Percentiles rank a stretch among this genome's conserved stretches.
phyloP scores from a whole-genome alignment of 257 asterid species.

The Cordia subcordata region DNA sequence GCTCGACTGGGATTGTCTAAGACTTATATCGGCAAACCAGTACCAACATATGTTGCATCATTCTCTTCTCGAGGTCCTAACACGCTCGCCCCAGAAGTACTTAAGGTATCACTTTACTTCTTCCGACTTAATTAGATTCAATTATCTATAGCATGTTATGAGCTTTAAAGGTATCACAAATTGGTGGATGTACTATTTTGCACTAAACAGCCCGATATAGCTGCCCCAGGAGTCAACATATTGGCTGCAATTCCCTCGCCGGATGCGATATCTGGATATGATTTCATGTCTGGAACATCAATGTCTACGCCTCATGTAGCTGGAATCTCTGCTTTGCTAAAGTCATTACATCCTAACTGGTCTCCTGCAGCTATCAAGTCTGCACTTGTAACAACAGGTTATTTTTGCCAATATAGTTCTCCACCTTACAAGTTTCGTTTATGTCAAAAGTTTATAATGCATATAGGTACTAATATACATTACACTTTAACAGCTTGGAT shows the following conservation, averaged over 20 bases:
- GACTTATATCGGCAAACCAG: conserved; percentile 15
- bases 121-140: background rate
- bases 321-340: conserved; percentile 20
- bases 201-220: conserved; percentile 26
- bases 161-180: too few relatives aligned
- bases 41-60: conserved; percentile 3
- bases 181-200: too few relatives aligned
- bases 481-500: conserved; percentile 16
- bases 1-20: conserved; percentile 7
- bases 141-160: too few relatives aligned
- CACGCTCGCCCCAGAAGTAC: conserved; percentile 16
- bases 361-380: conserved; percentile 29
- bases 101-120: conserved; percentile 11
- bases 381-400: conserved; percentile 27
- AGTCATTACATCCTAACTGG: conserved; percentile 17
- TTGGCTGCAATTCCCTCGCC: conserved; percentile 3
- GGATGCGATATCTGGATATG: background rate
- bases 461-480: background rate
- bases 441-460: too few relatives aligned
- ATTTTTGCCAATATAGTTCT: background rate
- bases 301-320: conserved; percentile 24
- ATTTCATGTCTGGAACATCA: conserved; percentile 18
- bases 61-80: conserved; percentile 31
- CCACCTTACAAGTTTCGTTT: too few relatives aligned
- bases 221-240: conserved; percentile 25